Base-by-base conservation (phyloP, 176 grass and related monocot genomes). In the Bonia amplexicaulis region DNA sequence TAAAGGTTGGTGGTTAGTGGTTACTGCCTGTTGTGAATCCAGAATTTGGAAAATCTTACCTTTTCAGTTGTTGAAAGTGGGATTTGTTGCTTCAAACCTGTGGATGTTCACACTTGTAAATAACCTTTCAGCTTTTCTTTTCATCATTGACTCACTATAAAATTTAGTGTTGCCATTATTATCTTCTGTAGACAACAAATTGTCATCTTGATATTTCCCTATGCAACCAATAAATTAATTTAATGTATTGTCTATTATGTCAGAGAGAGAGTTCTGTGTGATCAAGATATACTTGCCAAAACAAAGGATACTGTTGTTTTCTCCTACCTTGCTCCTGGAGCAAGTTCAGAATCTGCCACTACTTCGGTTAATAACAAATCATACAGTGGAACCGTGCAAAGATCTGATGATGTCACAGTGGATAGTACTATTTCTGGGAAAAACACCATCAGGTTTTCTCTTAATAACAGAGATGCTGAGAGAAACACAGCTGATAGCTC, bases 331-430 rank as follows among this genome's bases (percentile, higher is more conserved):
- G 78, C 87, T 29, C 79, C 78, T 53, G 90, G 96, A 31, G 80
- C 87, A 76, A 99, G 93, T 87, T 99, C 97, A 53, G 97, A 96
- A 92, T 99, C 97, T 72, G 97, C 97, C 79, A 99, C 93, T 45
- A 99, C 93, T 73, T 99, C 97, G 19, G 91, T 99, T 88, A 94
- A 99, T 85, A 99, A 94, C 57, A 96, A 86, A 76, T 96, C 97
- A 4, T 94, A 96, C 74, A 99, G 96, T 84, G 88, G 90, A 78
- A 91, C 85, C 1, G 41, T 92, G 55, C 97, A 94, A 85, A 91
- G 90, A 89, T 99, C 97, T 76, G 97, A 99, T 65, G 97, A 99
- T 76, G 66, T 96, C 54, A 99, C 93, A 23, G 88, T 99, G 77
- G 97, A 99, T 71, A 99, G 93, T 88, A 91, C 90, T 83, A 55